These are phyloP conservation scores for Penicillium roqueforti DNA, from an alignment of 495 filamentous ascomycete species.

Conservation along the genomic window DNA sequence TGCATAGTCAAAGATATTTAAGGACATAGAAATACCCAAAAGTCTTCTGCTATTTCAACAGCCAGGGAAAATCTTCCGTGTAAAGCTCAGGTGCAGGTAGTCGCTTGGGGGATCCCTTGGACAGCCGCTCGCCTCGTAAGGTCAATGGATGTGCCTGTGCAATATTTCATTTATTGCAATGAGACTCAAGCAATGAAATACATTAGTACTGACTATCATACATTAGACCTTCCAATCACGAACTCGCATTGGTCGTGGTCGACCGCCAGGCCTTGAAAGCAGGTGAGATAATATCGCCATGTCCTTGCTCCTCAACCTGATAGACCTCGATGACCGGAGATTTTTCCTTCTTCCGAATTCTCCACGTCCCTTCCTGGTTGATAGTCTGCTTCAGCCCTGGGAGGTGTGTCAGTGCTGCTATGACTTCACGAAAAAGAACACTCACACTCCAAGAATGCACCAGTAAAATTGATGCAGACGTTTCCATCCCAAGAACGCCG, in stretches of 20 bases:
- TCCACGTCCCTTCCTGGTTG: slow-evolving; percentile 72
- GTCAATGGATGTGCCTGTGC: too few species aligned
- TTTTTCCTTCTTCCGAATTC: slow-evolving; percentile 60
- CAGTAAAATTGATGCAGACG: slow-evolving; percentile 83
- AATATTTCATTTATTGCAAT: background rate
- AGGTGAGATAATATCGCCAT: slow-evolving; percentile 70
- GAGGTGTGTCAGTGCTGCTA: slow-evolving; percentile 7
- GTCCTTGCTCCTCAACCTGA: slow-evolving; percentile 65
- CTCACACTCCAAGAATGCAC: slow-evolving; percentile 69
- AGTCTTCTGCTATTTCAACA: background rate
- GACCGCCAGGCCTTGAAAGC: slow-evolving; percentile 73
- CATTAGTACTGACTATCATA: background rate
- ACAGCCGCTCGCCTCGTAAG: too few species aligned
- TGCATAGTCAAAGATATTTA: background rate
- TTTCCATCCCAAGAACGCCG: slow-evolving; percentile 79
- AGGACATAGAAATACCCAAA: background rate
- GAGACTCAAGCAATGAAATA: background rate
- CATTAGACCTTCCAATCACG: background rate
- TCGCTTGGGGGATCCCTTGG: too few species aligned
- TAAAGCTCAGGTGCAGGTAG: too few species aligned
- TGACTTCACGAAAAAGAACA: background rate
- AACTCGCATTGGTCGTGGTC: background rate
- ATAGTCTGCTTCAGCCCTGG: slow-evolving; percentile 65
- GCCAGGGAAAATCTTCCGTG: too few species aligned
- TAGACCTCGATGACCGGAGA: slow-evolving; percentile 63